Evolutionary conservation across 345 rosid species (phyloP).

Genomic region (Citrus australasica): DNA sequence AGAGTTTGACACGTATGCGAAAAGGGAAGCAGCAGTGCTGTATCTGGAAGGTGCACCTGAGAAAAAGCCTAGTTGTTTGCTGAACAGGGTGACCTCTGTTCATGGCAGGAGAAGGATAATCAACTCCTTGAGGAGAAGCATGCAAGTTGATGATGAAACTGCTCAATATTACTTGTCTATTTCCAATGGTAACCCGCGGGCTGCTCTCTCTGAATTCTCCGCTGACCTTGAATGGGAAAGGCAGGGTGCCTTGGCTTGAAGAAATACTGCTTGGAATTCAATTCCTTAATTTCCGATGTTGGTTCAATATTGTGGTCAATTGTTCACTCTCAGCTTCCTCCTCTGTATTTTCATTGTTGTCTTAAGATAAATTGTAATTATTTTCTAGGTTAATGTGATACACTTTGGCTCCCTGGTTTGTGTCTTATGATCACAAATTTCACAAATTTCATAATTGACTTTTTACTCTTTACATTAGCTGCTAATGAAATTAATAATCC

Average conservation of each 20-base stretch:
- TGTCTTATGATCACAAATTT: no score
- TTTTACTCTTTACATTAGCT: no score
- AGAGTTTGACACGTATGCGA: conserved; percentile 69
- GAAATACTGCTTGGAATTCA: not conserved
- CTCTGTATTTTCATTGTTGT: not conserved
- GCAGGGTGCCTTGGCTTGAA: conserved; percentile 37
- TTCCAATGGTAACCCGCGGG: conserved; percentile 71
- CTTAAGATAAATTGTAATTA: not conserved
- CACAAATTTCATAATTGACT: not conserved
- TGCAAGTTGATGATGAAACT: conserved; percentile 88
- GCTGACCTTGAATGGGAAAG: conserved; percentile 79
- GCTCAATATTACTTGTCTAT: conserved; percentile 77
- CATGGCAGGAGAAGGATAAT: conserved; percentile 57
- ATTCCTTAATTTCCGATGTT: not conserved
- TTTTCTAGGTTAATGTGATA: no score
- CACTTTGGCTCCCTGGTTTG: no score
- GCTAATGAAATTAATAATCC: no score
- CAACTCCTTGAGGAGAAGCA: conserved; percentile 77
- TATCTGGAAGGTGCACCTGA: conserved; percentile 65
- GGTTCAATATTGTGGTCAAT: not conserved
- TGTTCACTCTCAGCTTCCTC: not conserved
- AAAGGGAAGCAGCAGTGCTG: conserved; percentile 77
- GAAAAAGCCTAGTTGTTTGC: conserved; percentile 23
- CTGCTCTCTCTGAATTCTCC: conserved; percentile 67
- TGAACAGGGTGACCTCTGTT: conserved; percentile 38